These are phyloP conservation scores for Salvia rosmarinus DNA, from an alignment of 257 asterid species.

Conservation along the genomic window DNA sequence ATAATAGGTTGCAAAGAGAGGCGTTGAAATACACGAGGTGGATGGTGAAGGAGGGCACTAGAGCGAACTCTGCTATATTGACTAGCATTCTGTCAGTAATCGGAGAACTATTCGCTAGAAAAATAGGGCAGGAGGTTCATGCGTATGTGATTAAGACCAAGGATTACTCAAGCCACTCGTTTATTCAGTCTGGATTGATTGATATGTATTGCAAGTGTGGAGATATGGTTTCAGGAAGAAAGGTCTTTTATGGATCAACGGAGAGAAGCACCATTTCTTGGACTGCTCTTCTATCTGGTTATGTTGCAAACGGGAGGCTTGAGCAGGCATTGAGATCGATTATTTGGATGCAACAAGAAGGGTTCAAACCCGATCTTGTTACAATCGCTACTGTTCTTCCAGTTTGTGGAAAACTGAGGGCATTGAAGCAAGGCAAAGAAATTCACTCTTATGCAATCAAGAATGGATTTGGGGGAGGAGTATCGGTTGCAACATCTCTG, in stretches of 20 bases:
- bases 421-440: constrained; percentile 73
- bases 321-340: constrained; percentile 82
- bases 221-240: constrained; percentile 77
- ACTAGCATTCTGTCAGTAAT: constrained; percentile 71
- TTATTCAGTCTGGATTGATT: constrained; percentile 74
- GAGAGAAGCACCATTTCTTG: constrained; percentile 79
- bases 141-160: constrained; percentile 79
- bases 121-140: constrained; percentile 76
- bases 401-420: constrained; percentile 75
- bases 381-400: constrained; percentile 88
- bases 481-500: constrained; percentile 70
- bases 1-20: constrained; percentile 71
- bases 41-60: constrained; percentile 62
- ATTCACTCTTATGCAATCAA: constrained; percentile 71
- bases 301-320: constrained; percentile 67
- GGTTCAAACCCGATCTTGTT: constrained; percentile 78
- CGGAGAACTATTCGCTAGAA: constrained; percentile 63
- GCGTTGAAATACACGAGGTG: constrained; percentile 71
- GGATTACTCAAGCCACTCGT: constrained; percentile 65
- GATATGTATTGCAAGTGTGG: constrained; percentile 96
- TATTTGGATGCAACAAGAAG: constrained; percentile 97
- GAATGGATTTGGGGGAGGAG: constrained; percentile 51
- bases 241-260: constrained; percentile 69
- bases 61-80: constrained; percentile 72
- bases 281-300: constrained; percentile 92